These are phyloP conservation scores for Salvia sclarea DNA, from an alignment of 305 asterid species.

Conservation along the genomic window DNA sequence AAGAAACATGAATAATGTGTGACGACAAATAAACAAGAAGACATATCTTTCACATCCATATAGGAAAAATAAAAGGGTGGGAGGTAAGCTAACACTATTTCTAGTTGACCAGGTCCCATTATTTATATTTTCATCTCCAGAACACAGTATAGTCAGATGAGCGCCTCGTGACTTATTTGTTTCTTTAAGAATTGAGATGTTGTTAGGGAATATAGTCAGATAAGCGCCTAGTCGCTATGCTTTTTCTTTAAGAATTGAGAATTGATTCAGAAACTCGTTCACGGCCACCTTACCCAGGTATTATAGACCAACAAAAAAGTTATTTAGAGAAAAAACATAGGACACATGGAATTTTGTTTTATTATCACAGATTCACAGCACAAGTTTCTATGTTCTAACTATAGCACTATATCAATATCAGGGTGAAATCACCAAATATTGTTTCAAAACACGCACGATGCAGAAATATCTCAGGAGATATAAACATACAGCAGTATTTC, in stretches of 20 bases:
- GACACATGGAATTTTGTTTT: neutral
- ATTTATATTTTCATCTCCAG: neutral
- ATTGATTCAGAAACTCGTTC: neutral
- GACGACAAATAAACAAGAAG: neutral
- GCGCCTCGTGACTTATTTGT: neutral
- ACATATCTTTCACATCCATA: neutral
- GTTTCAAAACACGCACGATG: neutral
- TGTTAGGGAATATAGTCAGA: neutral
- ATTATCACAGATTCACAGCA: conserved; percentile 3
- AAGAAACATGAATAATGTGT: neutral
- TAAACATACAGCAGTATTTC: neutral
- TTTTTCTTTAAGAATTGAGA: neutral
- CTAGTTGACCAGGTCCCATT: neutral
- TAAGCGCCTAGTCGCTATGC: neutral
- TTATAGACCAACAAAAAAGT: neutral
- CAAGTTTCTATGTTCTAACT: neutral
- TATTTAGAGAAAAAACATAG: neutral
- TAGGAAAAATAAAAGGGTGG: neutral
- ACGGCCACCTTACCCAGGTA: neutral
- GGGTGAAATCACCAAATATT: conserved; percentile 10
- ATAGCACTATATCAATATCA: conserved; percentile 13
- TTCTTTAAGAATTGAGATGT: neutral
- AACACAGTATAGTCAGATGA: neutral
- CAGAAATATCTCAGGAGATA: neutral
- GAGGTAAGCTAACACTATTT: neutral